phyloP scores from a whole-genome alignment of 2,329 filamentous ascomycete species.

The Aspergillus sp. region DNA sequence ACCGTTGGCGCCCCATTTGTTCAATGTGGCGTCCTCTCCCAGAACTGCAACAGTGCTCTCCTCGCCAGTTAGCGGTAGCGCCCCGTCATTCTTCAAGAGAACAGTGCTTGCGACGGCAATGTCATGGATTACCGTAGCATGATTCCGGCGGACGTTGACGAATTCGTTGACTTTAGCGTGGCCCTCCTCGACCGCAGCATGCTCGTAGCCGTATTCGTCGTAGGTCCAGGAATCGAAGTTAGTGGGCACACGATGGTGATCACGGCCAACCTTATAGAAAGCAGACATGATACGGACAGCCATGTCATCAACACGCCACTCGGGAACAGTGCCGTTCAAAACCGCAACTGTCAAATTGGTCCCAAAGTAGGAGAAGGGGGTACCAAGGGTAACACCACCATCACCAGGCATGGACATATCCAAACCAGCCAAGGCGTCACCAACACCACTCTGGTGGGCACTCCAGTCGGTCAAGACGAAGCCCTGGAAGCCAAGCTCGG shows the following conservation, averaged over 20 bases:
- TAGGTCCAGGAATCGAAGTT: slow-evolving; percentile 86
- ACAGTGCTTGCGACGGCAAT: slow-evolving; percentile 74
- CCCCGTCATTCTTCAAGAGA: slow-evolving; percentile 73
- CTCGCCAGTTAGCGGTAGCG: slow-evolving; percentile 63
- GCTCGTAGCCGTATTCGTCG: slow-evolving; percentile 62
- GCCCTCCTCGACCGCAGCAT: slow-evolving; percentile 53
- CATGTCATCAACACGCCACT: slow-evolving; percentile 87
- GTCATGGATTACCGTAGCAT: slow-evolving; percentile 63
- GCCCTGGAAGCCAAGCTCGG: slow-evolving; percentile 67
- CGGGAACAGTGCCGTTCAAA: slow-evolving; percentile 78
- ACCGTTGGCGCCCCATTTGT: slow-evolving; percentile 65
- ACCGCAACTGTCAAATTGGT: slow-evolving; percentile 79
- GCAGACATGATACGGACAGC: slow-evolving; percentile 66
- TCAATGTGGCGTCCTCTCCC: slow-evolving; percentile 73
- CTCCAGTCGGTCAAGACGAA: slow-evolving; percentile 65
- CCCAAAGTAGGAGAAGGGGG: slow-evolving; percentile 68
- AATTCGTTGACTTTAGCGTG: slow-evolving; percentile 63
- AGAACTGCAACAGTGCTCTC: slow-evolving; percentile 69
- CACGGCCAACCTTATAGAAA: slow-evolving; percentile 55
- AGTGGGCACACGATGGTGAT: slow-evolving; percentile 44
- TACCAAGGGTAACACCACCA: slow-evolving; percentile 69
- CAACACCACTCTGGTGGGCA: slow-evolving; percentile 63
- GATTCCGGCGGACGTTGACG: slow-evolving; percentile 71
- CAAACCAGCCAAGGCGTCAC: slow-evolving; percentile 57
- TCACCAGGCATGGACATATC: slow-evolving; percentile 86